These are phyloP conservation scores for Suhomyces sp. DNA, from an alignment of 805 yeast genomes.

Conservation along the genomic window DNA sequence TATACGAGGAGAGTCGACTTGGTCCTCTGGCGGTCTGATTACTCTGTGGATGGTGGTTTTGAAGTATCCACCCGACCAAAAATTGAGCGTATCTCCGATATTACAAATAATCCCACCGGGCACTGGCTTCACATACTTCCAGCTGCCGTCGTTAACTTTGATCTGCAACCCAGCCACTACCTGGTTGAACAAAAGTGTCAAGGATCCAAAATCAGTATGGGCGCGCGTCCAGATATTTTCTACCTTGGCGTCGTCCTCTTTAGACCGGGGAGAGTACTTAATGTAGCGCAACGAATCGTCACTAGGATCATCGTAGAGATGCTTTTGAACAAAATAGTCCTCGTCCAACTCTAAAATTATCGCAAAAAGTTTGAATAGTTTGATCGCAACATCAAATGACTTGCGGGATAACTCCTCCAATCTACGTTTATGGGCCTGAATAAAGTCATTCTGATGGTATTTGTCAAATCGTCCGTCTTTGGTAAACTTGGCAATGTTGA, in stretches of 20 bases:
- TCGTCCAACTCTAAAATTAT: conserved; percentile 33
- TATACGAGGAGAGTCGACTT: conserved; percentile 26
- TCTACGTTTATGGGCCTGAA: conserved; percentile 20
- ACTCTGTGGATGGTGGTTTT: conserved; percentile 36
- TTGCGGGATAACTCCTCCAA: conserved; percentile 20
- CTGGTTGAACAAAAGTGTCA: conserved; percentile 33
- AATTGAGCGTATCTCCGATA: conserved; percentile 34
- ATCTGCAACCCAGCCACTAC: conserved; percentile 36
- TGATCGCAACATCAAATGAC: conserved; percentile 21
- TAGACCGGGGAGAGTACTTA: conserved; percentile 29
- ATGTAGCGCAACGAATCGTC: conserved; percentile 34
- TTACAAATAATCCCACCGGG: conserved; percentile 32
- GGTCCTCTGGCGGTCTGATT: conserved; percentile 34
- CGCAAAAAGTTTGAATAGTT: conserved; percentile 29
- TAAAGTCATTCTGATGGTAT: conserved; percentile 18
- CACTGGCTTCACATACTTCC: conserved; percentile 36
- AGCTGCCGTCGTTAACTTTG: conserved; percentile 23
- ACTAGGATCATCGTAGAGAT: conserved; percentile 30
- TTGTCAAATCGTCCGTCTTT: conserved; percentile 16
- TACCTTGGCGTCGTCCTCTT: conserved; percentile 28
- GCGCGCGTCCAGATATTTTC: conserved; percentile 33
- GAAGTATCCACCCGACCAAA: conserved; percentile 36
- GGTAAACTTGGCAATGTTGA: conserved; percentile 34
- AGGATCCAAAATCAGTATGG: conserved; percentile 37
- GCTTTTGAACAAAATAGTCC: conserved; percentile 29